These are phyloP conservation scores for Alternaria sp. DNA, from an alignment of 2,329 filamentous ascomycete genomes.

Conservation along the genomic window DNA sequence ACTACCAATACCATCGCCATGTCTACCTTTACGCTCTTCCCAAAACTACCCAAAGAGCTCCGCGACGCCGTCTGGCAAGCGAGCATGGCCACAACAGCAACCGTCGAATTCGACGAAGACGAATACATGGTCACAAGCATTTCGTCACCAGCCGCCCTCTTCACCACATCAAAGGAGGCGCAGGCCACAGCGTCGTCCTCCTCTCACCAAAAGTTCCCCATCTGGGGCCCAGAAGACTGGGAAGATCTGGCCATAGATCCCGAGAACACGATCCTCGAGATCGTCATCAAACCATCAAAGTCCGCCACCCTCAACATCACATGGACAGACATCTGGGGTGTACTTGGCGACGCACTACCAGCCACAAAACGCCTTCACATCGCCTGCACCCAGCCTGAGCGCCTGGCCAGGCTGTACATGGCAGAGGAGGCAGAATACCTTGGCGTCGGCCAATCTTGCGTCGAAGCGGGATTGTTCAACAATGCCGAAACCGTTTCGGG, in stretches of 20 bases:
- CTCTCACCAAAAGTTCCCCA: slow-evolving; percentile 3
- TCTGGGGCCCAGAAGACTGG: slow-evolving; percentile 15
- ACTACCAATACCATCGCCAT: background rate
- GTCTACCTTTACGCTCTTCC: slow-evolving; percentile 3
- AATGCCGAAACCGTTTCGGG: slow-evolving; percentile 12
- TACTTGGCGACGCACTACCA: slow-evolving; percentile 16
- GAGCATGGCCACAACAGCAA: background rate
- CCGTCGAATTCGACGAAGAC: slow-evolving; percentile 5
- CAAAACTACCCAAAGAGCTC: slow-evolving; percentile 5
- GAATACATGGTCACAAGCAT: slow-evolving; percentile 13
- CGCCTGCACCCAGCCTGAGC: slow-evolving; percentile 10
- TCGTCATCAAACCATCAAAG: slow-evolving; percentile 12
- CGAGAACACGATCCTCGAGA: slow-evolving; percentile 12
- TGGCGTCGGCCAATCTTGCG: slow-evolving; percentile 16
- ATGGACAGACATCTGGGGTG: slow-evolving; percentile 19
- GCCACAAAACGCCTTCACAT: slow-evolving; percentile 13
- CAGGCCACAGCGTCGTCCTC: slow-evolving; percentile 7
- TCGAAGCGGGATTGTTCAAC: slow-evolving; percentile 15
- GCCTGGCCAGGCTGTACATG: slow-evolving; percentile 20
- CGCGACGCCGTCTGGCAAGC: slow-evolving; percentile 1
- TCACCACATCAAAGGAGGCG: slow-evolving; percentile 13
- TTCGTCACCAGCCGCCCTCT: slow-evolving; percentile 9
- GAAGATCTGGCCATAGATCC: slow-evolving; percentile 9
- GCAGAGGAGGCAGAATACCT: slow-evolving; percentile 20
- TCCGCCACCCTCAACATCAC: slow-evolving; percentile 14